phyloP scores from a whole-genome alignment of 768 basidiomycete species.

The Mycena maculata region DNA sequence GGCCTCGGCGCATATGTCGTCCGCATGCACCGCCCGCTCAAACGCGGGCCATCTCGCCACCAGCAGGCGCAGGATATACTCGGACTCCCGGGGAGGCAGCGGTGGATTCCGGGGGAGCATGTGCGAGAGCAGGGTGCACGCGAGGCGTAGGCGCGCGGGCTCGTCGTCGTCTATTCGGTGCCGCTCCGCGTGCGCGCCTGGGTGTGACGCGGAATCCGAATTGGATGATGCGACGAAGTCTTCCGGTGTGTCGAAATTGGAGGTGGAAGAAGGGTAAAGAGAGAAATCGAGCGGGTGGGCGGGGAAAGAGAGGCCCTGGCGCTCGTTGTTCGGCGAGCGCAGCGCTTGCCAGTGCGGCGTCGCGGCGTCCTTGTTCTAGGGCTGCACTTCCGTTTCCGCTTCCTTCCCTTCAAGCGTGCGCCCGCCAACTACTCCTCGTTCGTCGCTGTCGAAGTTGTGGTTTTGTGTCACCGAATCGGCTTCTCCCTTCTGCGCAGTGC shows the following conservation, averaged over 20 bases:
- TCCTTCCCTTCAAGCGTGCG: background rate
- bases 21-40: too few species aligned
- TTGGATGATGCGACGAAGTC: background rate
- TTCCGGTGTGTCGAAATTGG: background rate
- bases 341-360: conserved; percentile 24
- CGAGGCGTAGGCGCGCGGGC: background rate
- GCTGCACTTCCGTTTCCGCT: background rate
- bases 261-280: conserved; percentile 3
- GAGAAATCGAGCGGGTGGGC: conserved; percentile 26
- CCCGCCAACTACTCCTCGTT: too few species aligned
- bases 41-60: background rate
- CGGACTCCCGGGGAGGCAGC: conserved; percentile 18
- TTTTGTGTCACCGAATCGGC: background rate
- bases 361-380: too few species aligned
- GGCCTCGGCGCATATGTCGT: too few species aligned
- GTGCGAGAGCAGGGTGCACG: conserved; percentile 9
- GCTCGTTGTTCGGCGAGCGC: conserved; percentile 24
- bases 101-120: conserved; percentile 24
- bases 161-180: too few species aligned
- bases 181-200: too few species aligned
- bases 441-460: too few species aligned
- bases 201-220: too few species aligned
- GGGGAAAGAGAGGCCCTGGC: conserved; percentile 7
- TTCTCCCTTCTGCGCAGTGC: background rate
- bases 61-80: background rate